Evolutionary conservation across 179 eudicot genomes (phyloP).

Genomic region (Spinacia oleracea): DNA sequence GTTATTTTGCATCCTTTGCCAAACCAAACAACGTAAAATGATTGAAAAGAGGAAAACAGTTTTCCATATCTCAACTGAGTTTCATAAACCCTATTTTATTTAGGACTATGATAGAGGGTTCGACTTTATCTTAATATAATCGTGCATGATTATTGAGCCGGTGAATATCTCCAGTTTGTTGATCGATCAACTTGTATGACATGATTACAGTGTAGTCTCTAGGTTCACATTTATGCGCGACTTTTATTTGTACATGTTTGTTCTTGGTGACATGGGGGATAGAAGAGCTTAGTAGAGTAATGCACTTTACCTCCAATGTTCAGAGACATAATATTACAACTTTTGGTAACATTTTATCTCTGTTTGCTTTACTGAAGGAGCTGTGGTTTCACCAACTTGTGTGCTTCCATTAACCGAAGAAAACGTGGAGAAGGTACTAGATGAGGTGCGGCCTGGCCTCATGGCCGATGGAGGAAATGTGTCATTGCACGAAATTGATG

Average conservation of each 20-base stretch:
- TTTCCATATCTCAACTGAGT: no score
- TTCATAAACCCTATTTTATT: no score
- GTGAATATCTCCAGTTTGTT: background rate
- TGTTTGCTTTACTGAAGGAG: slow-evolving; percentile 31
- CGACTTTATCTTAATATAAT: no score
- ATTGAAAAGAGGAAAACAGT: no score
- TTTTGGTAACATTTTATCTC: slow-evolving; percentile 1
- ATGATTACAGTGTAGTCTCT: background rate
- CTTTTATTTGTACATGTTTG: background rate
- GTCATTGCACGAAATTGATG: slow-evolving; percentile 87
- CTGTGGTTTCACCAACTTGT: slow-evolving; percentile 58
- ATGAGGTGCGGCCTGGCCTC: slow-evolving; percentile 84
- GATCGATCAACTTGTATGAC: background rate
- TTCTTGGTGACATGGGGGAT: background rate
- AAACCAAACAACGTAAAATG: no score
- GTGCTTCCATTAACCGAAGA: slow-evolving; percentile 88
- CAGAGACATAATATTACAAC: background rate
- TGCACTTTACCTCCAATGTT: background rate
- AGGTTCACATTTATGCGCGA: background rate
- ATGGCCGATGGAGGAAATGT: slow-evolving; percentile 99
- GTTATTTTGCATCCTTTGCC: no score
- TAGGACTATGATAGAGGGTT: no score
- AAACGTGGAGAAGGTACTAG: slow-evolving; percentile 87
- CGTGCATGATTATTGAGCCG: background rate
- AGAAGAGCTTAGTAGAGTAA: background rate